Base-by-base conservation (phyloP, 2,329 filamentous ascomycete genomes). In the Alternaria triticina region DNA sequence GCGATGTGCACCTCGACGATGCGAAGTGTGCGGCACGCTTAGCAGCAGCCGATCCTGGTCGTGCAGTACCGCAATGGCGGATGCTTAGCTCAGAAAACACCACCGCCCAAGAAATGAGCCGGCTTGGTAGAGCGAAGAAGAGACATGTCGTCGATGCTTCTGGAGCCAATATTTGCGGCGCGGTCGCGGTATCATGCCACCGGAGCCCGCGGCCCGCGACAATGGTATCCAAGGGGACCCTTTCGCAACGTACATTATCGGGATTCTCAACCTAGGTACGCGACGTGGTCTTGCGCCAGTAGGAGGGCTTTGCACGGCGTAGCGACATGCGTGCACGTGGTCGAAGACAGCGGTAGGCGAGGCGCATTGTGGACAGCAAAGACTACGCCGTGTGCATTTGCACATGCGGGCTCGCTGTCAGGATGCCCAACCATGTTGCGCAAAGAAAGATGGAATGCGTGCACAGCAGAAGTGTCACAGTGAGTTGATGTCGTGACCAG, bases 181-280 rank as follows among this genome's bases (percentile, higher is more conserved):
- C 61, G 3, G 49, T 30, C 63, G 54, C 63, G 54, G 46, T 68
- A 65, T 70, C 66, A 67, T 63, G 50, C 65, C 70, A 65, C 69
- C 20, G 36, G 36, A 17, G 36, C 47, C 27, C 57, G 67, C 64
- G 65, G 66, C 28, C 66, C 62, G 71, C 52, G 59, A 28, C 27
- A 64, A 68, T 56, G 54, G 50, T 55, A 51, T 52, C 59, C 45
- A 40, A 44, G 51, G 36, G 45, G 46, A 57, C 50, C 61, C 49
- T 62, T 62, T 57, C 13, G 54, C 47, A 46, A 60, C 13, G 36
- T 52, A 23, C 47, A 59, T 57, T 59, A 57, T 60, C 54, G 62
- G 43, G 61, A 55, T 57, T n/a, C 28, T 33, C 28, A 22, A 40
- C 36, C 36, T 40, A 40, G 36, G 36, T 40, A 51, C 49, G 28